A percentile compares a stretch with the other conserved stretches of the same genome.
Conservation (phyloP, 176 grass and related monocot genomes). For the Carex kokanica region DNA sequence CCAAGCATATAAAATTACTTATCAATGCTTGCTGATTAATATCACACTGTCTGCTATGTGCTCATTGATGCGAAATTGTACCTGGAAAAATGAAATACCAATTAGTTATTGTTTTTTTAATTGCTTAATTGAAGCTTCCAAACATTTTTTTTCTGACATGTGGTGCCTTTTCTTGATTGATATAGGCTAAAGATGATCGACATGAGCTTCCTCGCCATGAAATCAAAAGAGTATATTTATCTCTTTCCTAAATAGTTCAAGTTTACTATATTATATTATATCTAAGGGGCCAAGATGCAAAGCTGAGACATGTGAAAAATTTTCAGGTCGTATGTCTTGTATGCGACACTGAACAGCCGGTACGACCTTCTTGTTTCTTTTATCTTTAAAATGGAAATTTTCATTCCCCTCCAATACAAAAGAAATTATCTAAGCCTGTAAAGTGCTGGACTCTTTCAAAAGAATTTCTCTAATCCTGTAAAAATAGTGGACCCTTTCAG, state of each 20-base stretch:
- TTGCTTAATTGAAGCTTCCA: not conserved
- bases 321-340: constrained; percentile 90
- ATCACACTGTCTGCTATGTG: not conserved
- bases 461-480: not conserved
- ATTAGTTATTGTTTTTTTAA: not conserved
- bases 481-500: not conserved
- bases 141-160: not conserved
- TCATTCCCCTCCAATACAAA: not conserved
- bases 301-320: constrained; percentile 28
- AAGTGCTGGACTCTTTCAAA: not conserved
- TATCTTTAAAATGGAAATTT: constrained; percentile 3
- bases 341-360: constrained; percentile 72
- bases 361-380: constrained; percentile 31
- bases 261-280: constrained; percentile 24
- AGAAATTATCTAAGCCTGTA: not conserved
- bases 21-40: not conserved
- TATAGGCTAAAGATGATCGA: constrained; percentile 52
- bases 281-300: constrained; percentile 9
- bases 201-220: constrained; percentile 82
- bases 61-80: not conserved
- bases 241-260: not conserved
- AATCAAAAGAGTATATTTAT: constrained; percentile 59
- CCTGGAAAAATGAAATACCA: not conserved
- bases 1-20: constrained; percentile 9
- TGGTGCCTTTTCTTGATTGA: not conserved